These are phyloP conservation scores for Albizia julibrissin DNA, from an alignment of 306 rosid species.

Conservation along the genomic window DNA sequence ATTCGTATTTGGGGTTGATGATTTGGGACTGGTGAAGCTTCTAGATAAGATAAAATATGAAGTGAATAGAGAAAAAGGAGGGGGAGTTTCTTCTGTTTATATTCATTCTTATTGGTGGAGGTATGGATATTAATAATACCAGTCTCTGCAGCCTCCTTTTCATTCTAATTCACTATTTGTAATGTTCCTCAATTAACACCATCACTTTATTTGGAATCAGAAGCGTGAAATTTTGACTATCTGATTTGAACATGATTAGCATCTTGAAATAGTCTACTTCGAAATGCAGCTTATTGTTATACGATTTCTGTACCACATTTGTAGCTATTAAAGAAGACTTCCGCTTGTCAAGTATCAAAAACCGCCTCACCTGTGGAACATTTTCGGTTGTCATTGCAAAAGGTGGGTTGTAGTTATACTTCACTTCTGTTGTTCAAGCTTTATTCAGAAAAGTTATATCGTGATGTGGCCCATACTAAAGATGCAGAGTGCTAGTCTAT, in stretches of 20 bases:
- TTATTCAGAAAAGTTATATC: neutral
- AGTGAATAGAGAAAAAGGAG: no score
- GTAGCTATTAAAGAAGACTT: constrained; percentile 92
- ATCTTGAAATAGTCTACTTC: constrained; percentile 51
- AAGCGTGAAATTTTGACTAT: constrained; percentile 28
- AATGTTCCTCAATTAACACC: neutral
- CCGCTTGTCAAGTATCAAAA: constrained; percentile 78
- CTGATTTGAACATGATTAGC: constrained; percentile 25
- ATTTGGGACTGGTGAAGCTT: neutral
- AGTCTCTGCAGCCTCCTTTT: constrained; percentile 14
- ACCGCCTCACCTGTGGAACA: constrained; percentile 84
- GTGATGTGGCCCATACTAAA: neutral
- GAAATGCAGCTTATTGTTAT: constrained; percentile 73
- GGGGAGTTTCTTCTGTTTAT: neutral
- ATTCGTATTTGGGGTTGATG: neutral
- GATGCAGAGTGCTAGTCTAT: neutral
- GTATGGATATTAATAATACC: neutral
- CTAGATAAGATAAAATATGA: neutral
- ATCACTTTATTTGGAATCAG: neutral
- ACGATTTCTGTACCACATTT: constrained; percentile 58
- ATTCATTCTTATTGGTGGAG: neutral
- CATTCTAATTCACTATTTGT: neutral
- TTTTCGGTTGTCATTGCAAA: constrained; percentile 72
- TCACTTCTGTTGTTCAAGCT: neutral
- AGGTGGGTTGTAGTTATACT: constrained; percentile 53